Evolutionary conservation across 2,329 filamentous ascomycete genomes (phyloP), one percentile per base, ranked within the genome.

Genomic region (Diplodia mutila): DNA sequence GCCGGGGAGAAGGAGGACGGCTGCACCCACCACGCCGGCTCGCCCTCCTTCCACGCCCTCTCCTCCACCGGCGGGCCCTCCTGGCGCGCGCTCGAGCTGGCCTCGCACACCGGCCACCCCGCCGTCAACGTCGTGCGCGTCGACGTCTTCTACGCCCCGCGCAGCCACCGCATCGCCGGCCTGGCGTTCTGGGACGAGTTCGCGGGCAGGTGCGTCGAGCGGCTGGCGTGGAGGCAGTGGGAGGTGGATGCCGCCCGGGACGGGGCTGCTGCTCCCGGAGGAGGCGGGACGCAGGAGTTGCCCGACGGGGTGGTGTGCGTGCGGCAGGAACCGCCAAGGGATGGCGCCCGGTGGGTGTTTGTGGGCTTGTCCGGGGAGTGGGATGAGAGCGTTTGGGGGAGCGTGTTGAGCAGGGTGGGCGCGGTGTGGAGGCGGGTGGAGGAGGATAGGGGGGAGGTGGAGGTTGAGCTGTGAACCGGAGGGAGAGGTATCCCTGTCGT

Each of bases 331-430:
- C 73, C 74, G 21, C 74, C 73, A 27, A 72, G 71, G 12, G 73
- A 75, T 71, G 74, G 73, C 1, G 71, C 70, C 4, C 69, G 72
- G 32, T 75, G 74, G 73, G 67, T 59, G 65, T 75, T 76, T 70
- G 72, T 68, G 2, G 74, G 74, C 1, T 51, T 76, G 48, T 70
- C 70, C 18, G 74, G 74, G 1, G 55, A 70, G 52, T 69, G 54
- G 54, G 67, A 67, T 12, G 67, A 66, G 27, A 73, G 72, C 66
- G 59, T 69, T 37, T 69, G 71, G 18, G 71, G 71, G 6, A 70
- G 72, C 67, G 69, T 75, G 39, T 63, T 75, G 27, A 71, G 72
- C n/a, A 69, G 73, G 63, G 66, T 74, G 4, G 69, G 68, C 37
- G 72, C 72, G 3, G 71, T 75, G 23, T 75, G 74, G 74, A 74